Percentiles rank a stretch among this genome's conserved stretches.
Evolutionary conservation across 1,284 basidiomycete genomes (phyloP).

Genomic region (Ganoderma meredithae): DNA sequence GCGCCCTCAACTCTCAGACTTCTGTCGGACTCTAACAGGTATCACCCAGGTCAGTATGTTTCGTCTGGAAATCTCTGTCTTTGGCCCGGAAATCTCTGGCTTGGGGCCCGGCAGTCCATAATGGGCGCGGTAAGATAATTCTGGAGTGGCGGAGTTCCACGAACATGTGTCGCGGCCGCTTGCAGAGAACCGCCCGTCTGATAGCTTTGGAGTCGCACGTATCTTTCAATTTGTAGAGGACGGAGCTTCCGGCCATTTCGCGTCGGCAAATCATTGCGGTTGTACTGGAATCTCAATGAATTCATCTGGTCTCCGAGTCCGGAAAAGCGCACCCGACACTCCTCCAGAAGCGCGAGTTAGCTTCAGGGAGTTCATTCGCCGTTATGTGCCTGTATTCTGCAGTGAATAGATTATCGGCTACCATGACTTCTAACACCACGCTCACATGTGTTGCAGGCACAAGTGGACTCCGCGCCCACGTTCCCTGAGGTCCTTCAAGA

Average conservation of each 20-base stretch:
- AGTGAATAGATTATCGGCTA: background rate
- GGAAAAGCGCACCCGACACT: background rate
- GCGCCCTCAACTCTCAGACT: conserved; percentile 81
- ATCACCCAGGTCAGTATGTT: conserved; percentile 79
- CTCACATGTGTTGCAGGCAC: conserved; percentile 56
- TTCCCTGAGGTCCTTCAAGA: conserved; percentile 75
- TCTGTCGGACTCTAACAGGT: conserved; percentile 89
- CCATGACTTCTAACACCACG: conserved; percentile 4
- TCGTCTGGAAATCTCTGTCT: background rate
- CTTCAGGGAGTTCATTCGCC: background rate
- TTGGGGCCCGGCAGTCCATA: background rate
- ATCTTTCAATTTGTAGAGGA: background rate
- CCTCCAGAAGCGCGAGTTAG: too few relatives aligned
- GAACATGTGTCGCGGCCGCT: background rate
- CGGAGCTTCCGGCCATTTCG: background rate
- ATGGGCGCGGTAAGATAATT: background rate
- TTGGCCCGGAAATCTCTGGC: background rate
- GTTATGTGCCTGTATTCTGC: background rate
- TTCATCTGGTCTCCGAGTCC: background rate
- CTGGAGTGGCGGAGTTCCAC: conserved; percentile 1
- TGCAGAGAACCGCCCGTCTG: background rate
- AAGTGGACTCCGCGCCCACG: conserved; percentile 81
- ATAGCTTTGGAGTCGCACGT: background rate
- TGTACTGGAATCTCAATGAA: background rate
- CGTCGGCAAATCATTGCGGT: background rate